Evolutionary conservation across 1,284 basidiomycete genomes (phyloP).

Genomic region (Gastroboletus turbinatus): DNA sequence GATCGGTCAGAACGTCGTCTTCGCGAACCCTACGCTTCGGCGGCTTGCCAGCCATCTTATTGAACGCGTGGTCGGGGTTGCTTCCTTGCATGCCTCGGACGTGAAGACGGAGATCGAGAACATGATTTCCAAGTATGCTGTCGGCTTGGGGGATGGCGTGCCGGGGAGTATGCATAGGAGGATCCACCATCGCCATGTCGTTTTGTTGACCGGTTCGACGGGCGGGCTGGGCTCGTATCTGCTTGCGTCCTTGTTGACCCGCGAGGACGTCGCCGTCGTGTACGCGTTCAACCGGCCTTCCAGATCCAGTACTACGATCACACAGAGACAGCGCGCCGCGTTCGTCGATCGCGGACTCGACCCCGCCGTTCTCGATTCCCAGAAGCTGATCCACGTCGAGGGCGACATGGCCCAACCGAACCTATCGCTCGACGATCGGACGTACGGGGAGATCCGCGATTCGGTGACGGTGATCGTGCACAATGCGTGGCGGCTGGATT

Average conservation of each 20-base stretch:
- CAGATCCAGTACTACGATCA: slow-evolving; percentile 7
- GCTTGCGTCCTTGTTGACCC: slow-evolving; percentile 26
- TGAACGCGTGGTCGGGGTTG: slow-evolving; percentile 3
- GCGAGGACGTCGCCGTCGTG: slow-evolving; percentile 9
- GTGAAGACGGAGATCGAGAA: slow-evolving; percentile 20
- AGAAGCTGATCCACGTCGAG: slow-evolving; percentile 34
- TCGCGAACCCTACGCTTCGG: slow-evolving; percentile 27
- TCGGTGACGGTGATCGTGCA: slow-evolving; percentile 32
- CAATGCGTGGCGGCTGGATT: slow-evolving; percentile 38
- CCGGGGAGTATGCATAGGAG: not conserved
- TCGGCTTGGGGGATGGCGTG: slow-evolving; percentile 1
- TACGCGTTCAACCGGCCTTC: slow-evolving; percentile 36
- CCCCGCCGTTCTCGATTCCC: not conserved
- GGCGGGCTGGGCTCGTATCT: slow-evolving; percentile 33
- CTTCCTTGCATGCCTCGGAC: not conserved
- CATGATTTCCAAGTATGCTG: slow-evolving; percentile 29
- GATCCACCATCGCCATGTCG: slow-evolving; percentile 2
- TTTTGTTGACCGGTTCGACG: slow-evolving; percentile 35
- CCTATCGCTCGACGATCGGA: slow-evolving; percentile 26
- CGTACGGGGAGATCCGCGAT: slow-evolving; percentile 23
- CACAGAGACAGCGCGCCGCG: slow-evolving; percentile 26
- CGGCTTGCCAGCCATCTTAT: slow-evolving; percentile 17
- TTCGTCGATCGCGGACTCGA: slow-evolving; percentile 19
- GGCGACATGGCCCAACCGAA: slow-evolving; percentile 15
- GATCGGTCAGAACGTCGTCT: slow-evolving; percentile 31